Base-by-base conservation (phyloP, 257 asterid genomes). In the Solanum medicagineum region DNA sequence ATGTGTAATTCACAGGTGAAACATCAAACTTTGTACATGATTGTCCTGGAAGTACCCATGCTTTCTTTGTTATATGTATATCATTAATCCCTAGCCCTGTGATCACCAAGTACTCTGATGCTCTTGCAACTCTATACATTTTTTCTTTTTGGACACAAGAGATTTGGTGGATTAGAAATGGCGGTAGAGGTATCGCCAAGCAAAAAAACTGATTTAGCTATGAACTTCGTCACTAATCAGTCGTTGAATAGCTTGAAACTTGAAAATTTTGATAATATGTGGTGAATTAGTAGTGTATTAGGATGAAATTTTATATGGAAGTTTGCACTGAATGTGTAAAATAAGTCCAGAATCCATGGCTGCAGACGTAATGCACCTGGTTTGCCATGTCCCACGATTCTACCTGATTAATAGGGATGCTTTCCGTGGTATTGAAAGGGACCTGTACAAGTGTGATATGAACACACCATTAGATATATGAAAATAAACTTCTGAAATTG, bases 71-170 rank as follows among this genome's bases (percentile, higher is more conserved):
- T 44, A 94, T 87, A 81, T 88, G 90, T 19, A 91, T 85, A 45
- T 93, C 95, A 0, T 7, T 0, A 51, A 93, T 91, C 11, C 96
- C 92, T 0, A 20, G 51, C 4, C 96, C 97, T 29, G 96, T 94
- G 69, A 94, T 88, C 85, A 88, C 97, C 11, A 94, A 86, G 88
- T 90, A 94, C 87, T 94, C 95, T 5, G 97, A 94, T n/a, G 97
- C 95, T 0, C 83, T 87, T 0, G 97, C 96, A 16, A 92, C 94
- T 81, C 57, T 74, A 51, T 87, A 92, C 97, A 91, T 89, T 22
- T 20, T 57, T n/a, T 17, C 16, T 77, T 13, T 26, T 15, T 44
- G 36, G 19, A 44, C 40, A 73, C 81, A 44, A 73, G 36, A 32
- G 36, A 32, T 32, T 51, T 24, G 82, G 62, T 24, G 62, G 57